Evolutionary conservation across 75 land plant species (phyloP).

Genomic region (Picea sitchensis): DNA sequence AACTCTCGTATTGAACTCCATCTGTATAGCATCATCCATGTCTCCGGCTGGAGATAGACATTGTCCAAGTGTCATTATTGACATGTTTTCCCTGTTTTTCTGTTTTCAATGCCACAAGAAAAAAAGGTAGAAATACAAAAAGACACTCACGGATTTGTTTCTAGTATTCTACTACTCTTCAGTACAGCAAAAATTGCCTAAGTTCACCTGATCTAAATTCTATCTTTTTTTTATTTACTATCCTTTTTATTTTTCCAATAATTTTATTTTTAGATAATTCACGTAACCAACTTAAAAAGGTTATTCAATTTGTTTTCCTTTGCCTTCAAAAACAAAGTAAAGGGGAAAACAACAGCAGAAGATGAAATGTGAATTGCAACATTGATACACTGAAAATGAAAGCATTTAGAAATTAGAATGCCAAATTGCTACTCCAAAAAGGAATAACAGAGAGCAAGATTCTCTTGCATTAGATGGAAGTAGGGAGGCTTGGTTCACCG

Average conservation of each 20-base stretch:
- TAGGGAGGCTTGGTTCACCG: not conserved
- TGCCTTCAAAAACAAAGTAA: not conserved
- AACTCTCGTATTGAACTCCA: not conserved
- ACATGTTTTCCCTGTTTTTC: not conserved
- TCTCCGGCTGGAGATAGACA: not conserved
- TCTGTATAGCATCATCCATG: not conserved
- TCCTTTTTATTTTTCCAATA: not conserved
- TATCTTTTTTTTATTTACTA: not conserved
- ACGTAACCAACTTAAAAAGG: not conserved
- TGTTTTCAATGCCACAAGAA: not conserved
- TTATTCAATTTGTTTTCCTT: not conserved
- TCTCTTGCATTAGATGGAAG: not conserved
- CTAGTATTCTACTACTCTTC: not conserved
- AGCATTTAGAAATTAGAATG: not conserved
- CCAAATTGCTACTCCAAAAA: not conserved
- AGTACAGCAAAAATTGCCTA: not conserved
- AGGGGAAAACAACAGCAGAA: not conserved
- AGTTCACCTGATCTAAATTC: not conserved
- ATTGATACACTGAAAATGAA: not conserved
- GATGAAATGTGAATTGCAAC: not conserved
- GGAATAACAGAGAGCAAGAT: not conserved
- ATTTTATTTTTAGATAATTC: too few relatives aligned
- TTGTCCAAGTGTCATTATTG: not conserved
- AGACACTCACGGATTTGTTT: not conserved
- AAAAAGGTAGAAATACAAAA: not conserved